phyloP scores from a whole-genome alignment of 176 grass and related monocot species.

The Raddia distichophylla region DNA sequence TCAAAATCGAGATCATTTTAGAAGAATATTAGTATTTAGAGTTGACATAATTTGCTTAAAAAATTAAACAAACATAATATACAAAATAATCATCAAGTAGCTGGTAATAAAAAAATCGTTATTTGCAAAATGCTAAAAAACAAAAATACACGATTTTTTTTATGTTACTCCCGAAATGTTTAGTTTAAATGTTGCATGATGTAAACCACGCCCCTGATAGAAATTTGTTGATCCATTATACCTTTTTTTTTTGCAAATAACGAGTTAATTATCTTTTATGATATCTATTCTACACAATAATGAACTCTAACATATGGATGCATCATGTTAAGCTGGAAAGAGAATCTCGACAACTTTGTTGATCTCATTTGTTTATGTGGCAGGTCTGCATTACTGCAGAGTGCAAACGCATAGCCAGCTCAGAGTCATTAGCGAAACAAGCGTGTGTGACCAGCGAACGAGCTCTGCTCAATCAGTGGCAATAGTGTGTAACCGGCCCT shows the following conservation, averaged over 20 bases:
- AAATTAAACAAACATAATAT: background rate
- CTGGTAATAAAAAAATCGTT: background rate
- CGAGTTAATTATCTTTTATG: background rate
- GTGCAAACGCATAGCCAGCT: background rate
- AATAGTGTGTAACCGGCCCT: background rate
- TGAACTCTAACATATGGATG: background rate
- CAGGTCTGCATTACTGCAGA: background rate
- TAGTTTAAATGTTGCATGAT: background rate
- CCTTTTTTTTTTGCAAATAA: background rate
- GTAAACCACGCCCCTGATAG: background rate
- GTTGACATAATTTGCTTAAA: background rate
- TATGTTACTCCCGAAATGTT: background rate
- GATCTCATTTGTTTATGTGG: background rate
- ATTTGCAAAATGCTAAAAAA: background rate
- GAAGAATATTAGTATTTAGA: background rate
- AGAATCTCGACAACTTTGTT: slow-evolving; percentile 3
- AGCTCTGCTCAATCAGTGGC: background rate
- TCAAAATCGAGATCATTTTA: background rate
- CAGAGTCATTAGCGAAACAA: background rate
- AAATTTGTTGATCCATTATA: background rate
- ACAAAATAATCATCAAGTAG: background rate
- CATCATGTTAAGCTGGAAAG: slow-evolving; percentile 3
- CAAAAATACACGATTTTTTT: background rate
- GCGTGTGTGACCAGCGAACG: background rate
- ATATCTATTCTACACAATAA: background rate